Evolutionary conservation across 768 basidiomycete genomes (phyloP).

Genomic region (Boletus rubroflammeus): DNA sequence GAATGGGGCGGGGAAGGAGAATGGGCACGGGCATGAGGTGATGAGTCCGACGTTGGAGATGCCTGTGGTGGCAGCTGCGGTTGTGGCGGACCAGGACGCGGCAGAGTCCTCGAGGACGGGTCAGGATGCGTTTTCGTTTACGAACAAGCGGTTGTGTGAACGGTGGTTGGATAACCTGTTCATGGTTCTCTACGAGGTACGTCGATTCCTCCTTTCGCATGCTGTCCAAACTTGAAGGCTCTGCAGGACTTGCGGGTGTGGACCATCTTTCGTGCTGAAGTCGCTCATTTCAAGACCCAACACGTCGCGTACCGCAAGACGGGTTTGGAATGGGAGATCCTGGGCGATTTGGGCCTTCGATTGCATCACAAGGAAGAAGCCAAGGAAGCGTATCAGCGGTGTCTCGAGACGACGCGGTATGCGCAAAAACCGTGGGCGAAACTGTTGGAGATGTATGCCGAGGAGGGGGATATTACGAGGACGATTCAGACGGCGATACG

Average conservation of each 20-base stretch:
- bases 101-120: slow-evolving; percentile 23
- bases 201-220: slow-evolving; percentile 13
- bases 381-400: slow-evolving; percentile 95
- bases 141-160: slow-evolving; percentile 94
- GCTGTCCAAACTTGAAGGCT: not conserved
- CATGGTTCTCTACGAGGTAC: slow-evolving; percentile 96
- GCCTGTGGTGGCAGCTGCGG: slow-evolving; percentile 42
- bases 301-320: slow-evolving; percentile 98
- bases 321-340: slow-evolving; percentile 95
- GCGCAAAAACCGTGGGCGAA: slow-evolving; percentile 91
- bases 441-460: slow-evolving; percentile 94
- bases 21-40: slow-evolving; percentile 17
- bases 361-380: slow-evolving; percentile 97
- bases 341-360: slow-evolving; percentile 91
- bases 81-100: slow-evolving; percentile 26
- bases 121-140: slow-evolving; percentile 82
- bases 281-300: slow-evolving; percentile 98
- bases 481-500: slow-evolving; percentile 90
- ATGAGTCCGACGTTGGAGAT: slow-evolving; percentile 35
- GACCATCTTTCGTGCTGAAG: slow-evolving; percentile 98
- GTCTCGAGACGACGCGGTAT: slow-evolving; percentile 83
- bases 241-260: slow-evolving; percentile 87
- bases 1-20: slow-evolving; percentile 15
- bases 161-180: slow-evolving; percentile 97
- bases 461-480: slow-evolving; percentile 90